phyloP scores from a whole-genome alignment of 805 yeast genomes.

The Ascoidea asiatica region DNA sequence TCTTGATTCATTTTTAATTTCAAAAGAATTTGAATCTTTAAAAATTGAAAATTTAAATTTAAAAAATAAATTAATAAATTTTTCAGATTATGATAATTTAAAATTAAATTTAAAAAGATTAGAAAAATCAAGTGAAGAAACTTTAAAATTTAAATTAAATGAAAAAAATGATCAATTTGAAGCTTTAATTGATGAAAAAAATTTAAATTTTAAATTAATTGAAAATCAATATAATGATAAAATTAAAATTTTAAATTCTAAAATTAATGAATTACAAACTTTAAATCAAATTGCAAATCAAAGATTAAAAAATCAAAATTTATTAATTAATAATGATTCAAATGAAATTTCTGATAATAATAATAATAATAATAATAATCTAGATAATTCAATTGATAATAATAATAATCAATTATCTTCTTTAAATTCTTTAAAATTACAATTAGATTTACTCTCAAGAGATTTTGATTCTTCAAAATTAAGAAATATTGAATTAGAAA shows the following conservation, averaged over 20 bases:
- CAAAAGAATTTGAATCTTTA: constrained; percentile 37
- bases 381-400: background rate
- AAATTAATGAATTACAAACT: constrained; percentile 51
- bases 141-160: constrained; percentile 35
- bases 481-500: constrained; percentile 58
- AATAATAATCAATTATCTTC: constrained; percentile 11
- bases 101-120: constrained; percentile 44
- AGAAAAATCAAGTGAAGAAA: constrained; percentile 48
- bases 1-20: constrained; percentile 44
- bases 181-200: constrained; percentile 60
- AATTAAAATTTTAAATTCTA: constrained; percentile 35
- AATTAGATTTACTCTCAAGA: constrained; percentile 53
- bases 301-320: constrained; percentile 34
- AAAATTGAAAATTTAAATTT: constrained; percentile 31
- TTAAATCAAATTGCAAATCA: constrained; percentile 51
- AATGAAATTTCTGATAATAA: background rate
- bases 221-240: constrained; percentile 40
- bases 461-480: constrained; percentile 64
- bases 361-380: too few species aligned
- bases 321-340: constrained; percentile 17
- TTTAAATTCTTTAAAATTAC: constrained; percentile 25
- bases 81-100: constrained; percentile 69
- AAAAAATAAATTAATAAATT: constrained; percentile 41
- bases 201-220: constrained; percentile 50
- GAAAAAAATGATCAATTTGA: constrained; percentile 67